These are phyloP conservation scores for Corchorus olitorius DNA, from an alignment of 345 rosid species.

Conservation along the genomic window DNA sequence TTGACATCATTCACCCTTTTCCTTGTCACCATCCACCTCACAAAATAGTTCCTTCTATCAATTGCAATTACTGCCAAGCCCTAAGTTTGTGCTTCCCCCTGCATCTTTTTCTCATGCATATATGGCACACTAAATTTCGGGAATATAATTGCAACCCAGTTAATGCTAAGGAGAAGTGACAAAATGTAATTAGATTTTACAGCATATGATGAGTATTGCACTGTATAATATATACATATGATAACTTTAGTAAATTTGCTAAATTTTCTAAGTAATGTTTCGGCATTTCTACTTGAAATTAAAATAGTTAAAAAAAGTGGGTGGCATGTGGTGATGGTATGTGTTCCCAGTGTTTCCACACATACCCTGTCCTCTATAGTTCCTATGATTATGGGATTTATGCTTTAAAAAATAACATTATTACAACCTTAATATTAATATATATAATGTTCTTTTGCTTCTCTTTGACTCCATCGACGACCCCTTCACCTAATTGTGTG, in stretches of 20 bases:
- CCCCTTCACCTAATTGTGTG: neutral
- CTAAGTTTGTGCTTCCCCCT: neutral
- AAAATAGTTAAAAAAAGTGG: neutral
- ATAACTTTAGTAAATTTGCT: neutral
- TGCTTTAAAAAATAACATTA: neutral
- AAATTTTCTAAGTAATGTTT: neutral
- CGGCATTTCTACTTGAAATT: neutral
- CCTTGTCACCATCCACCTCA: neutral
- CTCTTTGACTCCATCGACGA: neutral
- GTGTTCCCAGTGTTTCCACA: neutral
- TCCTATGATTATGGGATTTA: neutral
- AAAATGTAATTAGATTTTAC: too few species aligned
- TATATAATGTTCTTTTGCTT: neutral
- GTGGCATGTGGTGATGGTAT: neutral
- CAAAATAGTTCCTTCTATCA: neutral
- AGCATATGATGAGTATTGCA: too few species aligned
- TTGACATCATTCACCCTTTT: neutral
- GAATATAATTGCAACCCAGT: neutral
- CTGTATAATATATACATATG: neutral
- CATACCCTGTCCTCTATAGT: neutral
- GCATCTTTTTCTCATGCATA: neutral
- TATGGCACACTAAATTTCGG: neutral
- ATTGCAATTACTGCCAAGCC: neutral
- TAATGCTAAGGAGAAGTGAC: too few species aligned
- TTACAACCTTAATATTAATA: neutral